These are phyloP conservation scores for Cardamine occulta DNA, from an alignment of 345 rosid species.

Conservation along the genomic window DNA sequence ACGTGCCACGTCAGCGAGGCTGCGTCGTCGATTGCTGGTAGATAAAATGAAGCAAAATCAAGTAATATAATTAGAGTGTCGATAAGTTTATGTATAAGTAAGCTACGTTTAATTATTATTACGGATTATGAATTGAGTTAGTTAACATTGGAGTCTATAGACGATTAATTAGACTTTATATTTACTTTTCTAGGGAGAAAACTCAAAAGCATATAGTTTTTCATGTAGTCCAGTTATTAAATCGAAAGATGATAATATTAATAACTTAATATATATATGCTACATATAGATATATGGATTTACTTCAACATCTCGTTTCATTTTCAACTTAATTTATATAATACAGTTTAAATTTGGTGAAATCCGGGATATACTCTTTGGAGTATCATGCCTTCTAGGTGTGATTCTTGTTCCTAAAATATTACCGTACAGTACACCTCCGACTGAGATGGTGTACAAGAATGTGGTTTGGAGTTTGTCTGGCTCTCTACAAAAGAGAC, in stretches of 20 bases:
- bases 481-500: too few relatives aligned
- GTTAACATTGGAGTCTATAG: conserved; percentile 5
- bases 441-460: too few relatives aligned
- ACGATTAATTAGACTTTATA: conserved; percentile 17
- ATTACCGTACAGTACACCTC: too few relatives aligned
- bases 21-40: conserved; percentile 48
- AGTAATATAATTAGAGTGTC: background rate
- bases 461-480: too few relatives aligned
- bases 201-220: background rate
- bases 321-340: too few relatives aligned
- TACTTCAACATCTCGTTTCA: too few relatives aligned
- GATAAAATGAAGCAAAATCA: background rate
- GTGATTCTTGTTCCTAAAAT: too few relatives aligned
- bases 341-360: too few relatives aligned
- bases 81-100: conserved; percentile 9
- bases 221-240: background rate
- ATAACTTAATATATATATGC: too few relatives aligned
- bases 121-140: conserved; percentile 12
- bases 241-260: background rate
- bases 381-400: too few relatives aligned
- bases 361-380: too few relatives aligned
- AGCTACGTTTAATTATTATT: background rate
- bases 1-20: conserved; percentile 61
- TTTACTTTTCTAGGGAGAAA: background rate
- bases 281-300: too few relatives aligned